Conservation (phyloP, 257 asterid genomes). For the Perilla frutescens region DNA sequence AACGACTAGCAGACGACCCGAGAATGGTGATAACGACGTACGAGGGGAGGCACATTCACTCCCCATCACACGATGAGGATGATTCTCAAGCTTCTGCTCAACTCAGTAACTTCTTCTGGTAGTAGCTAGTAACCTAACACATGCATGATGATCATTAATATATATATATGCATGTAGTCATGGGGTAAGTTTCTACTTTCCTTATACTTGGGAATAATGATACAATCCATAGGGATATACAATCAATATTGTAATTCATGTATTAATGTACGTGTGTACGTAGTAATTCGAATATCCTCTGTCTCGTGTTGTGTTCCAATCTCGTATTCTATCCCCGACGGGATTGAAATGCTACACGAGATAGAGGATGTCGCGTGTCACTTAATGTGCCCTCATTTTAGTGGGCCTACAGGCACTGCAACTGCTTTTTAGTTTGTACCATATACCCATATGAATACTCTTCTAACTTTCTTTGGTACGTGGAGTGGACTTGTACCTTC, state of each 20-base stretch:
- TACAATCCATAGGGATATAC: background rate
- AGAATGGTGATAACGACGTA: constrained; percentile 96
- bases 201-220: constrained; percentile 21
- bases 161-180: background rate
- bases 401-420: constrained; percentile 35
- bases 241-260: background rate
- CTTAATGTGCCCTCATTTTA: constrained; percentile 39
- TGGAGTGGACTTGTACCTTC: constrained; percentile 18
- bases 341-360: constrained; percentile 10
- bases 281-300: background rate
- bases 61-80: constrained; percentile 81
- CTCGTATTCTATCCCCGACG: background rate
- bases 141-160: background rate
- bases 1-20: constrained; percentile 89
- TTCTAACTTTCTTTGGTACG: constrained; percentile 21
- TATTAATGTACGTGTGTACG: background rate
- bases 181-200: background rate
- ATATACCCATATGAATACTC: background rate
- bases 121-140: constrained; percentile 12
- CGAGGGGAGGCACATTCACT: constrained; percentile 90
- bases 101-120: constrained; percentile 70
- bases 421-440: constrained; percentile 6
- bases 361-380: constrained; percentile 3
- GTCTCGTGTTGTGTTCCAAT: background rate
- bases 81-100: constrained; percentile 64